Conservation (phyloP, 2,329 filamentous ascomycete genomes). For the Fusarium brachygibbosum region DNA sequence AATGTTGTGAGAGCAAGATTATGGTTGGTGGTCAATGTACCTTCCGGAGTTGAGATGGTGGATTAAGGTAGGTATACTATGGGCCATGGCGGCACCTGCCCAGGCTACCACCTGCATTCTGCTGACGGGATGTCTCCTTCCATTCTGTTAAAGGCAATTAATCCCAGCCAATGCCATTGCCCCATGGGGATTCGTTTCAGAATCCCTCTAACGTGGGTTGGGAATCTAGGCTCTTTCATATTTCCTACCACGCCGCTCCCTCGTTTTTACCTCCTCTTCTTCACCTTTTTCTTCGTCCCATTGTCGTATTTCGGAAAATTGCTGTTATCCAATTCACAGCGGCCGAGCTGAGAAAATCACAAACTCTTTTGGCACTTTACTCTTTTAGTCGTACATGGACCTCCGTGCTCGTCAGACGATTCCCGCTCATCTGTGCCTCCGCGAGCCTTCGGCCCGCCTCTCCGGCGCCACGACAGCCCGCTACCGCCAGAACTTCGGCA, state of each 20-base stretch:
- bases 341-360: neutral
- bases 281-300: conserved; percentile 20
- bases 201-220: conserved; percentile 4
- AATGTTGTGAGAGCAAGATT: conserved; percentile 28
- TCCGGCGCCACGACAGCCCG: conserved; percentile 51
- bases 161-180: conserved; percentile 28
- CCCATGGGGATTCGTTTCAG: conserved; percentile 35
- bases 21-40: conserved; percentile 29
- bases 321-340: conserved; percentile 4
- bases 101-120: conserved; percentile 27
- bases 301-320: conserved; percentile 5
- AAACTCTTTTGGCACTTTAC: conserved; percentile 20
- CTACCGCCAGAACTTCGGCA: conserved; percentile 49
- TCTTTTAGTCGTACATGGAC: conserved; percentile 31
- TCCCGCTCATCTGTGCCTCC: conserved; percentile 40
- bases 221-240: conserved; percentile 15
- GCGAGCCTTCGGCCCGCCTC: conserved; percentile 54
- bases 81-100: conserved; percentile 28
- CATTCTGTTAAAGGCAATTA: conserved; percentile 18
- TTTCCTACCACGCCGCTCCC: conserved; percentile 2
- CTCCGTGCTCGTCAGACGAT: conserved; percentile 46
- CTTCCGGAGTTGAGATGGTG: conserved; percentile 41
- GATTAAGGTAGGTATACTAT: conserved; percentile 9
- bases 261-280: conserved; percentile 22
- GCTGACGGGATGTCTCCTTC: conserved; percentile 24